phyloP scores from a whole-genome alignment of 164 flowering plant genomes.

The Magnolia sinica region DNA sequence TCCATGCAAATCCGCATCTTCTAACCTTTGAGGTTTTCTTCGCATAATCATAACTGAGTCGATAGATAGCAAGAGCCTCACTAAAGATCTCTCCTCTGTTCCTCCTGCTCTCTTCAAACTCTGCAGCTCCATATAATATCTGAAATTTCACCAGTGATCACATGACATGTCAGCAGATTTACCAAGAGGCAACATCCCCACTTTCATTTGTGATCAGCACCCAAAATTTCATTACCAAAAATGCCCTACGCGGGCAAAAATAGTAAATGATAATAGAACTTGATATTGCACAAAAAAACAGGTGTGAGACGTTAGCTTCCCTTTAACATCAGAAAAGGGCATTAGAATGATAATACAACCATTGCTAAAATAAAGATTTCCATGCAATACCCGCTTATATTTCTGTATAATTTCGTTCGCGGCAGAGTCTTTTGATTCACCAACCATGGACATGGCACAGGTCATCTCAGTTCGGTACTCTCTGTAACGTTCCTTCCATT shows the following conservation, averaged over 20 bases:
- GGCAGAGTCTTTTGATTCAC: constrained; percentile 24
- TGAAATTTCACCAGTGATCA: constrained; percentile 16
- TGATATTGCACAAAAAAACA: not conserved
- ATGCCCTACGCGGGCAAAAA: not conserved
- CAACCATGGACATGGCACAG: constrained; percentile 24
- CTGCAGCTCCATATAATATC: constrained; percentile 54
- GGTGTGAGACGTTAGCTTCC: not conserved
- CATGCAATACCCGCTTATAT: constrained; percentile 58
- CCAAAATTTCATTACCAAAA: no score
- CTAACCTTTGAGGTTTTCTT: not conserved
- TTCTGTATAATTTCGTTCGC: constrained; percentile 40
- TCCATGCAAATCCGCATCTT: constrained; percentile 64
- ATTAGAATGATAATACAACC: no score
- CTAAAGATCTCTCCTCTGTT: constrained; percentile 32
- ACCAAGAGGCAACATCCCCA: not conserved
- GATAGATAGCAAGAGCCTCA: constrained; percentile 71
- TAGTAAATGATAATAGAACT: not conserved
- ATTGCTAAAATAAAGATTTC: not conserved
- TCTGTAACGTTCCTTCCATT: constrained; percentile 42
- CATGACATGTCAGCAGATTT: not conserved
- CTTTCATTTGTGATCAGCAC: not conserved
- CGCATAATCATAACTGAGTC: constrained; percentile 48
- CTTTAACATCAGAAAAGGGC: not conserved
- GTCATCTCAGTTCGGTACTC: constrained; percentile 58
- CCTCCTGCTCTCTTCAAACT: constrained; percentile 46